Base-by-base conservation (phyloP, 2,329 filamentous ascomycete species). In the Bipolaris victoriae region DNA sequence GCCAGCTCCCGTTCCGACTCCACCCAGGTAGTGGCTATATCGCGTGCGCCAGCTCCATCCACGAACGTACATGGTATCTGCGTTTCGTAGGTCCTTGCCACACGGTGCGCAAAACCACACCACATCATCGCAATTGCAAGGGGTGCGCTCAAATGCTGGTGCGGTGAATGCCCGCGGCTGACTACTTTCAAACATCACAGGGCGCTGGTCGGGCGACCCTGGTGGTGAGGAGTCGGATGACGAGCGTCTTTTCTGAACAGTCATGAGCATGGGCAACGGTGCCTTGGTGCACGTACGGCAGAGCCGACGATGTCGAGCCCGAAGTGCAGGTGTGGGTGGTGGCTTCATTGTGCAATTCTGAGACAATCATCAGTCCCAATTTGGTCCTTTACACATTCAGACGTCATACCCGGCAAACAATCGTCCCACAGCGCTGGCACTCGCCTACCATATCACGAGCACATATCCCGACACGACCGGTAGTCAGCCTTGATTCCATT, bases 271-370 rank as follows among this genome's bases (percentile, higher is more conserved):
- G 11, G 83, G 78, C 20, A 97, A 80, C 0, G 92, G 90, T 1
- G 88, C 88, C 60, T 87, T 88, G 29, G 86, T 84, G 73, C 94
- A 97, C 9, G 86, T 83, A 7, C 83, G 82, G 74, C 94, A 97
- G 3, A 97, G 84, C 20, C 94, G 86, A 48, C 94, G 90, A 73
- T 96, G 89, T 37, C 94, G 88, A 60, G 89, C 86, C 40, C 86
- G 87, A 36, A 96, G 82, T 20, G 86, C 82, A 31, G 83, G 80
- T 1, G 83, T 81, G 2, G 89, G 86, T 0, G 91, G 92, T 0
- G 90, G 87, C 76, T 97, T 97, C 69, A 91, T 89, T 5, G 89
- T 88, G 77, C 94, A 98, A 67, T 98, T 98, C 92, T 96, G 74
- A 1, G 9, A 13, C 41, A 5, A 36, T n/a, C 3, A 52, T 72